Evolutionary conservation across 148 eudicot genomes (phyloP), one percentile per base, ranked within the genome.

Genomic region (Amaranthus hypochondriacus): DNA sequence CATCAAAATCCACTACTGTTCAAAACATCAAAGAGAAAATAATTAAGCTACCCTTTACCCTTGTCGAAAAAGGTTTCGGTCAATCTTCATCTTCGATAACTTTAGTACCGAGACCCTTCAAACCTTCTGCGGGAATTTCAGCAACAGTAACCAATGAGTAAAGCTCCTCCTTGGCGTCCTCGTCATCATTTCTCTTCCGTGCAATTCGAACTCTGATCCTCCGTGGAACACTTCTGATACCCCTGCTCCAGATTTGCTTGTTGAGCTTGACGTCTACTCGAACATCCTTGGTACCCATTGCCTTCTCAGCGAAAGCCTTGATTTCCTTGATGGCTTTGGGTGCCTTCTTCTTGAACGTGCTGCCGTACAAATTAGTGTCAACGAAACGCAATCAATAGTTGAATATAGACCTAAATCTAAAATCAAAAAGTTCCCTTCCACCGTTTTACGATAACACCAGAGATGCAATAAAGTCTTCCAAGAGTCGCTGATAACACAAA

Each of bases 141-240:
- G 96, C 87, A 62, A 90, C 94, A 0, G 98, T 93, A 6, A 93
- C 96, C 48, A 93, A 85, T 49, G 98, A 93, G 92, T 86, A 93
- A 43, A 93, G 93, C 85, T 93, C 98, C 70, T 93, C 98, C 80
- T 90, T 93, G 14, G 98, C 98, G 67, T 93, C 98, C 74, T 93
- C 96, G 51, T 93, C 96, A 9, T 93, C 96, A 50, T 93, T 93
- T 75, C 98, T 91, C 89, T 89, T 90, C 43, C 98, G 87, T 2
- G 98, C 96, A 74, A 93, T 81, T 28, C 98, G 86, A 2, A 93
- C 98, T 56, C 98, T 78, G 68, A 93, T 74, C 44, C 98, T 81
- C 81, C 98, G 87, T 3, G 96, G 96, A 13, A 93, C 98, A 84
- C 96, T 86, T 68, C 94, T 73, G 76, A 93, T 90, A 6, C 98